Base-by-base conservation (phyloP, 345 rosid species). In the Gossypium bickii region DNA sequence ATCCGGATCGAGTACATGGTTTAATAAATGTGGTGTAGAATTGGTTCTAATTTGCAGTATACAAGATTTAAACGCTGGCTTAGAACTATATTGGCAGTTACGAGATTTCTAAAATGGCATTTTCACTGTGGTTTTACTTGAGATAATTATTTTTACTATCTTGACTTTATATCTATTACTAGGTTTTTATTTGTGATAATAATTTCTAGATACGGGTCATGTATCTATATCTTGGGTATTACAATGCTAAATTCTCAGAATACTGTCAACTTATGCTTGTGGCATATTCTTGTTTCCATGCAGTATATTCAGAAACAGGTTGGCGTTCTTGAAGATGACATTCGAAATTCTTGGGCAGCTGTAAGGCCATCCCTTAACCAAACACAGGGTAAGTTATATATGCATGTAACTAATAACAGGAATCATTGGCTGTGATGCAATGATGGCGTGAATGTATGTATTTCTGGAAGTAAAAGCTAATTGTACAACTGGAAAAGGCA, bases 271-370 rank as follows among this genome's bases (percentile, higher is more conserved):
- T 34, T 73, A 9, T 67, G 52, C 55, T 16, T 79, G 53, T 27
- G 44, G 70, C 12, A 12, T 59, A 43, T 69, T 45, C 67, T 57
- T 24, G 75, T 71, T 13, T 47, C 74, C 11, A 47, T 86, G 80
- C 92, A 94, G 98, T 94, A 86, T 77, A 87, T 91, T 63, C 90
- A 89, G 88, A 92, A 87, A 75, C 93, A 94, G 79, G 76, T 87
- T 70, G 76, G 83, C 79, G 74, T 80, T 67, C 86, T 89, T 70
- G 98, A 92, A 85, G 89, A 85, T 70, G 89, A 90, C 72, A 89
- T 94, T 69, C 86, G 90, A 81, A 91, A 89, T 78, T 86, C 88
- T 63, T 92, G 97, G 95, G 86, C 84, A 48, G 75, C 75, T 72
- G 86, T 87, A 62, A 67, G 81, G 82, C 77, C 86, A 48, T 82